These are phyloP conservation scores for Amanita pallidorosea DNA, from an alignment of 768 basidiomycete genomes.

Conservation along the genomic window DNA sequence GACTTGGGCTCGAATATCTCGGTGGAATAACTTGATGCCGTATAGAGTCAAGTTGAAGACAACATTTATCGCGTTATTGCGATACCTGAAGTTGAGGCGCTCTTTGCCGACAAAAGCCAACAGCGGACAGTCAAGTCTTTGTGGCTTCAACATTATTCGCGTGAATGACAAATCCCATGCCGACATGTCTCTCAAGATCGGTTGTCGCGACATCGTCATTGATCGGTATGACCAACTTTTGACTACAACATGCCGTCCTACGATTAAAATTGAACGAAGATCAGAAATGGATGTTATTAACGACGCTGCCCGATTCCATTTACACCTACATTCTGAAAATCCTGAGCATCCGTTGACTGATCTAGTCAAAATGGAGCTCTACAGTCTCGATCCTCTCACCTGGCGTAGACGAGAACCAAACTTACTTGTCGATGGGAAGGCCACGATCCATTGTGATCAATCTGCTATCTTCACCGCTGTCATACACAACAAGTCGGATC, in stretches of 20 bases:
- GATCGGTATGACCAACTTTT: slow-evolving; percentile 35
- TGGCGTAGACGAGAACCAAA: slow-evolving; percentile 34
- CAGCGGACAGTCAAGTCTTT: slow-evolving; percentile 20
- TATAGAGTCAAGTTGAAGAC: slow-evolving; percentile 44
- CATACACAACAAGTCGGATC: slow-evolving; percentile 37
- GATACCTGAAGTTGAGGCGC: slow-evolving; percentile 32
- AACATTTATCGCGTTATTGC: slow-evolving; percentile 33
- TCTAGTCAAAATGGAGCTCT: slow-evolving; percentile 43
- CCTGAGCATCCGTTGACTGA: slow-evolving; percentile 32
- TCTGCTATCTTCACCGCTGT: slow-evolving; percentile 35
- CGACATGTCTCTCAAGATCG: slow-evolving; percentile 39
- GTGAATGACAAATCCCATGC: slow-evolving; percentile 33
- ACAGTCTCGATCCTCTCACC: slow-evolving; percentile 32
- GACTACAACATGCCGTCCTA: slow-evolving; percentile 21
- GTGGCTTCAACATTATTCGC: slow-evolving; percentile 33
- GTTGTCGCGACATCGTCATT: slow-evolving; percentile 26
- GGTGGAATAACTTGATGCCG: slow-evolving; percentile 44
- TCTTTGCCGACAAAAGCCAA: slow-evolving; percentile 22
- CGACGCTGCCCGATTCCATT: slow-evolving; percentile 49
- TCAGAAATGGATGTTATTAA: slow-evolving; percentile 31
- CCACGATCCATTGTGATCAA: slow-evolving; percentile 32
- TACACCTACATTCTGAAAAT: slow-evolving; percentile 45
- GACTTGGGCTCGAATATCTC: slow-evolving; percentile 41
- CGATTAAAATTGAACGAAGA: slow-evolving; percentile 25
- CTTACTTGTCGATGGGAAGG: slow-evolving; percentile 35